A percentile compares a stretch with the other conserved stretches of the same genome.
Evolutionary conservation across 2,329 filamentous ascomycete genomes (phyloP).

Genomic region (Xylariaceae sp.): DNA sequence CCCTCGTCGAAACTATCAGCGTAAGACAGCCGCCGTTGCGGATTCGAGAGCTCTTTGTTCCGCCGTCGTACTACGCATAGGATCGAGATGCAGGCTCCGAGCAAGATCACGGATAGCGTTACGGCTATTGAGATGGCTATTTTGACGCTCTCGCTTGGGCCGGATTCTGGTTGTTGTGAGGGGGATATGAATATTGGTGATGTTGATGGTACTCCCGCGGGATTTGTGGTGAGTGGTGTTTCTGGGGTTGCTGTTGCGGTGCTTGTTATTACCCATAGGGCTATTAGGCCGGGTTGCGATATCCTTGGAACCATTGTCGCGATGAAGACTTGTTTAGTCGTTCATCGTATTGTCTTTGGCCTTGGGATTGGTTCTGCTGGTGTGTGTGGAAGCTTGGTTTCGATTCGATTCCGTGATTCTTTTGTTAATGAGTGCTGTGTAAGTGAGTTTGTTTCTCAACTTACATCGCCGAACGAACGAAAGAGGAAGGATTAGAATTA

Average conservation of each 20-base stretch:
- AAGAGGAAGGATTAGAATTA: too few species aligned
- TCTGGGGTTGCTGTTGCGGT: neutral
- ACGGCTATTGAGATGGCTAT: constrained; percentile 15
- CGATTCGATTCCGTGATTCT: neutral
- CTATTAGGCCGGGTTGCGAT: constrained; percentile 4
- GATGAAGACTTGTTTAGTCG: constrained; percentile 8
- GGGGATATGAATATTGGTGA: constrained; percentile 12
- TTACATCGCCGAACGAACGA: too few species aligned
- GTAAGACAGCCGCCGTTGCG: constrained; percentile 2
- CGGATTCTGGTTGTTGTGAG: neutral
- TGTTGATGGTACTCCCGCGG: constrained; percentile 2
- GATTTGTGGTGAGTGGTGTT: neutral
- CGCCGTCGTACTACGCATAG: constrained; percentile 13
- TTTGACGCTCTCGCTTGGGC: constrained; percentile 7
- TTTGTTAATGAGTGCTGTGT: too few species aligned
- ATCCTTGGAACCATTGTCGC: constrained; percentile 14
- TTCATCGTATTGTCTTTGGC: constrained; percentile 12
- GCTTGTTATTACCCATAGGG: constrained; percentile 12
- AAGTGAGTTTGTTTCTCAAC: too few species aligned
- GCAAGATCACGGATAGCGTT: constrained; percentile 12
- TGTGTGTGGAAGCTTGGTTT: neutral
- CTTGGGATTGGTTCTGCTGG: neutral
- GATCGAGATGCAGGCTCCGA: constrained; percentile 12
- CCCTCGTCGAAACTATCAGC: neutral
- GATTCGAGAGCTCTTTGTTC: constrained; percentile 2